phyloP scores from a whole-genome alignment of 768 basidiomycete species.

The Clathrus columnatus region DNA sequence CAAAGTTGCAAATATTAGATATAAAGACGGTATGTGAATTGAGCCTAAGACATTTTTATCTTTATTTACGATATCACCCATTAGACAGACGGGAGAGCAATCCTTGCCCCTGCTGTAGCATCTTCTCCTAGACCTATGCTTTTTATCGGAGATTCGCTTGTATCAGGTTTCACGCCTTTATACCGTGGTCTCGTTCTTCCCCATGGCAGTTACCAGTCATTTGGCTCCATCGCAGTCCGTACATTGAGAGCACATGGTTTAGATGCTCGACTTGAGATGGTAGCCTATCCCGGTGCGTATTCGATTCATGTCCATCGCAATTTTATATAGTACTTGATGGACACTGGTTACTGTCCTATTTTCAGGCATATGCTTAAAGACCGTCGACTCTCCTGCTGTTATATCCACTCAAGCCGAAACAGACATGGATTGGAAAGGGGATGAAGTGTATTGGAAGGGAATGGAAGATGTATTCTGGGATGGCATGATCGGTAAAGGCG shows the following conservation, averaged over 20 bases:
- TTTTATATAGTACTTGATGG: neutral
- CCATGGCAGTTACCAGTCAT: neutral
- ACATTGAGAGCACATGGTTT: neutral
- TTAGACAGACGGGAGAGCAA: neutral
- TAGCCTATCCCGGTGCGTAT: neutral
- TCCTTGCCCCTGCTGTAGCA: neutral
- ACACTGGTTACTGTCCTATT: neutral
- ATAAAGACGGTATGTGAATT: neutral
- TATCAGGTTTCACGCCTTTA: neutral
- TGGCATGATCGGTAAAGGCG: neutral
- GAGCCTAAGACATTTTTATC: neutral
- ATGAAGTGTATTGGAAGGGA: neutral
- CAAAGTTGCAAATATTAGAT: neutral
- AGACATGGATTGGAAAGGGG: no score
- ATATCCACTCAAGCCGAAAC: neutral
- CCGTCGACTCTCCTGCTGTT: neutral
- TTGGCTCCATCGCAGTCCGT: neutral
- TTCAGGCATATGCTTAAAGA: neutral
- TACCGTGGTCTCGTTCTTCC: neutral
- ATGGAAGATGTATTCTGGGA: slow-evolving; percentile 2
- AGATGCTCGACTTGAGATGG: neutral
- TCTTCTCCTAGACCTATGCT: neutral
- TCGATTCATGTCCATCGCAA: neutral
- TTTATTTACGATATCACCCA: neutral
- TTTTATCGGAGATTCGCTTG: neutral